These are phyloP conservation scores for Lonicera japonica DNA, from an alignment of 129 eudicot genomes.

Conservation along the genomic window DNA sequence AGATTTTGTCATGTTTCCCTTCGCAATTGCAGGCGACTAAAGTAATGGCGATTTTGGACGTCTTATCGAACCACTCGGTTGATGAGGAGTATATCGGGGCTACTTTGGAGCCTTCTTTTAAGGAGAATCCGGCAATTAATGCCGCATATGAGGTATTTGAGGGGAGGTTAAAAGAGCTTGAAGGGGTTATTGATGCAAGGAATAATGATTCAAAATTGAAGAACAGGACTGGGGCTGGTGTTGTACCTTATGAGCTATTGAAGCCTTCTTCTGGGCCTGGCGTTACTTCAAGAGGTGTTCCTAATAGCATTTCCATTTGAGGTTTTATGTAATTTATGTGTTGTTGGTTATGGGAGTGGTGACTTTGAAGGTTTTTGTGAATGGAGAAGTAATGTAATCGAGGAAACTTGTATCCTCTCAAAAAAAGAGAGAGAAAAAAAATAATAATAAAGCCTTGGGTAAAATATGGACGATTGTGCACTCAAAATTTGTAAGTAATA, in stretches of 20 bases:
- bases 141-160: constrained; percentile 49
- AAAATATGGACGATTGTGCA: too few species aligned
- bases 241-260: constrained; percentile 60
- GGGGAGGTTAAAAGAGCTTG: constrained; percentile 57
- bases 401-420: too few species aligned
- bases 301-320: constrained; percentile 81
- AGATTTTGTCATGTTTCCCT: constrained; percentile 52
- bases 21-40: constrained; percentile 65
- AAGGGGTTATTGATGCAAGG: constrained; percentile 50
- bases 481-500: too few species aligned
- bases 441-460: too few species aligned
- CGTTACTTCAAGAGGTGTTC: constrained; percentile 72
- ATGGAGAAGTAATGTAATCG: too few species aligned
- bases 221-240: constrained; percentile 80
- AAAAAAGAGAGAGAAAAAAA: too few species aligned
- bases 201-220: constrained; percentile 37
- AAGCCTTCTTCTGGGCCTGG: constrained; percentile 79
- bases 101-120: constrained; percentile 37
- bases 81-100: constrained; percentile 86
- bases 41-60: constrained; percentile 76
- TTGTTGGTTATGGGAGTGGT: too few species aligned
- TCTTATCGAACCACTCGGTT: constrained; percentile 67
- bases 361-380: too few species aligned
- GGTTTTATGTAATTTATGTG: too few species aligned
- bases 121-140: constrained; percentile 39